A percentile compares a stretch with the other conserved stretches of the same genome.
Conservation (phyloP, 495 filamentous ascomycete genomes). For the Mytilinidion resinicola region DNA sequence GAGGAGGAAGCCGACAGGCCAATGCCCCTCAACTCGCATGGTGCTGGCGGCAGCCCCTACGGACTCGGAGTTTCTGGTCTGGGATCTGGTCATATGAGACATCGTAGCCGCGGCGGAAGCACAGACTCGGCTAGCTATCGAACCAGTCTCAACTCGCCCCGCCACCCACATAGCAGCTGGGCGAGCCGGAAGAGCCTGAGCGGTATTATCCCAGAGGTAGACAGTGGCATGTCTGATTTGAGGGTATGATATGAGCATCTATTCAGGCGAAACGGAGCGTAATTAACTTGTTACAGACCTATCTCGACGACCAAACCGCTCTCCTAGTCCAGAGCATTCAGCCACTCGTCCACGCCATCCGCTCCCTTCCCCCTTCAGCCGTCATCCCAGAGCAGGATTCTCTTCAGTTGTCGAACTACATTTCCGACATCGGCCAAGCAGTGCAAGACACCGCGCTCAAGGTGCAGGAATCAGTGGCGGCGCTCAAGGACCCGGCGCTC, state of each 20-base stretch:
- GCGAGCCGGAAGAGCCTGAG: slow-evolving; percentile 23
- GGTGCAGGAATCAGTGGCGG: slow-evolving; percentile 54
- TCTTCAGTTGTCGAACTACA: slow-evolving; percentile 60
- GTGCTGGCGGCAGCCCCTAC: slow-evolving; percentile 14
- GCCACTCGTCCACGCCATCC: slow-evolving; percentile 71
- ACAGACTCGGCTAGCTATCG: slow-evolving; percentile 44
- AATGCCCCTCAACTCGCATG: slow-evolving; percentile 21
- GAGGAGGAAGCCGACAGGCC: slow-evolving; percentile 47
- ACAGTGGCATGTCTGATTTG: slow-evolving; percentile 64
- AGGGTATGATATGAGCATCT: slow-evolving; percentile 48
- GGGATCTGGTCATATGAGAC: slow-evolving; percentile 15
- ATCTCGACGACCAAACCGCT: slow-evolving; percentile 80
- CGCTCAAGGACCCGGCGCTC: slow-evolving; percentile 39
- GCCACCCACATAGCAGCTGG: background rate
- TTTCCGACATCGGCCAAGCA: slow-evolving; percentile 62
- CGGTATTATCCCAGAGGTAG: slow-evolving; percentile 40
- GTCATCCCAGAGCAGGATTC: slow-evolving; percentile 41
- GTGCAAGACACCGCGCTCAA: slow-evolving; percentile 62
- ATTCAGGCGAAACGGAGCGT: background rate
- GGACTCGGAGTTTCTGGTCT: background rate
- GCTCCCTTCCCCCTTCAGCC: slow-evolving; percentile 60
- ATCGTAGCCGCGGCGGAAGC: slow-evolving; percentile 39
- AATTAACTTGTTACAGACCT: slow-evolving; percentile 47
- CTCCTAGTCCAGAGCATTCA: slow-evolving; percentile 76
- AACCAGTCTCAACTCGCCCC: slow-evolving; percentile 46